Base-by-base conservation (phyloP, 2,329 filamentous ascomycete species). In the Didymella sp. region DNA sequence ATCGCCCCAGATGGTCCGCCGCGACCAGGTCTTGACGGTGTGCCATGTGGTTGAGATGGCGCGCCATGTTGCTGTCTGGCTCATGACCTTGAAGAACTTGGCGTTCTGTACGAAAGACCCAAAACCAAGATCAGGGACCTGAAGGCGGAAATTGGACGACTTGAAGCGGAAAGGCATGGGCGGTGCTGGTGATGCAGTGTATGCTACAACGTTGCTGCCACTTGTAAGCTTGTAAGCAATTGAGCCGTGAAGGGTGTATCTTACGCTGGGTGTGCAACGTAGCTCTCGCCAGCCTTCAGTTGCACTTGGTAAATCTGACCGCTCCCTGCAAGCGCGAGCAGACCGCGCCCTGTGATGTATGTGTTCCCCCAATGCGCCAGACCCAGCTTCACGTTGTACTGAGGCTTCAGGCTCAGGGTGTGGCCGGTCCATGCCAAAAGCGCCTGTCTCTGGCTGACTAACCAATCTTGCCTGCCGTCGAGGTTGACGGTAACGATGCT, bases 401-500 rank as follows among this genome's bases (percentile, higher is more conserved):
- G 88, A 2, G 93, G 91, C 31, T 87, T 87, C 41, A 95, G 84
- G 15, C 83, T 82, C 51, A 99, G 82, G 0, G 91, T 92, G 74
- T 96, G 91, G 25, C 95, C 95, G 0, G 94, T 96, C 95, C 95
- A 99, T 51, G 95, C 95, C n/a, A 98, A 82, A 50, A 99, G 82
- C 1, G 92, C 92, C 63, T 91, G 89, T 60, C 91, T 85, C 74
- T 98, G 93, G 6, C 91, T 85, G 8, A 99, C 81, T 82, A 96
- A 91, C 94, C 95, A 99, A 78, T 99, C 95, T 56, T 92, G 88
- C 4, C 92, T 92, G 56, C 95, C 95, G 79, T 99, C 92, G 47
- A 99, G 85, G 73, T 94, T 90, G 24, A 99, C 84, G 7, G 96
- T 87, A 12, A 90, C 88, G 67, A 99, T 93, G 6, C 92, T 93